phyloP scores from a whole-genome alignment of 129 eudicot species.

The Logfia minima region DNA sequence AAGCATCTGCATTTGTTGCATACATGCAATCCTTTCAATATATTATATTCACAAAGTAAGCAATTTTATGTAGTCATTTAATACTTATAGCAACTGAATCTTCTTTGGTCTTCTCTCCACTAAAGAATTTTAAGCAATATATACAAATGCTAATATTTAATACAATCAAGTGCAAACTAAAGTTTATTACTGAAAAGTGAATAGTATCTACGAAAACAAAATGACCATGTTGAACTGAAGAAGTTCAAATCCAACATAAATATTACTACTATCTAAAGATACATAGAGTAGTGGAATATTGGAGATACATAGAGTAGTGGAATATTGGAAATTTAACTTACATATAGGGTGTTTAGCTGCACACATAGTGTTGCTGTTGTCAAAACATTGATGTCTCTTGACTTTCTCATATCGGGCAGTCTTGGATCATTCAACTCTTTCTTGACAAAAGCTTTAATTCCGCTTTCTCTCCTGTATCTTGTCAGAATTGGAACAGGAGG shows the following conservation, averaged over 20 bases:
- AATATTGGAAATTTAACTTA: conserved; percentile 43
- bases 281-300: background rate
- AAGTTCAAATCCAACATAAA: conserved; percentile 5
- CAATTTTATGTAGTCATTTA: background rate
- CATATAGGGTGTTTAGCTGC: conserved; percentile 86
- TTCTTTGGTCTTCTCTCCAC: background rate
- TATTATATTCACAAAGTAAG: background rate
- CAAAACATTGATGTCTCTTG: conserved; percentile 73
- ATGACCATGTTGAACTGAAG: background rate
- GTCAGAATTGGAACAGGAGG: conserved; percentile 95
- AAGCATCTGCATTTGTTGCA: conserved; percentile 12
- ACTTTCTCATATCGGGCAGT: conserved; percentile 81
- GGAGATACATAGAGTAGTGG: background rate
- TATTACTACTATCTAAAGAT: background rate
- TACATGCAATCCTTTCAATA: conserved; percentile 7
- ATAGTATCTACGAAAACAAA: conserved; percentile 1
- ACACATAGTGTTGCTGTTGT: conserved; percentile 86
- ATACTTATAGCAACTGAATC: conserved; percentile 4
- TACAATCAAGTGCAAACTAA: background rate
- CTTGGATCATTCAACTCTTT: conserved; percentile 75
- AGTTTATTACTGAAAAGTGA: background rate
- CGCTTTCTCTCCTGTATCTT: conserved; percentile 78
- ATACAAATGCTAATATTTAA: background rate
- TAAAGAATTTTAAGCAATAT: conserved; percentile 4
- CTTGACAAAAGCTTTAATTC: conserved; percentile 83